Base-by-base conservation (phyloP, 495 filamentous ascomycete genomes). In the Hypomontagnella submonticulosa region DNA sequence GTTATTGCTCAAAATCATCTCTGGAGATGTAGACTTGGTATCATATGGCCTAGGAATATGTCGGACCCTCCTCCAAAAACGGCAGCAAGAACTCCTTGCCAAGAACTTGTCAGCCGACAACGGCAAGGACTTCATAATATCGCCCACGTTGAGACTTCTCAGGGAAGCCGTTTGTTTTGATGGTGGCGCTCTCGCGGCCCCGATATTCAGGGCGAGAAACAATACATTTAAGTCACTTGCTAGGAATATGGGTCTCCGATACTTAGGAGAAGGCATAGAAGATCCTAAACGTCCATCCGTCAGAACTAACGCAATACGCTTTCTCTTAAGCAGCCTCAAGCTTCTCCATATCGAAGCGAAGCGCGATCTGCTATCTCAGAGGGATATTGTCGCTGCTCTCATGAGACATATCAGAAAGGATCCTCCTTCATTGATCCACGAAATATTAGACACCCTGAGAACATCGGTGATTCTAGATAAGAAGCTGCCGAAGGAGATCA, bases 51-150 rank as follows among this genome's bases (percentile, higher is more conserved):
- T 90, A 6, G 83, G 84, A 4, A 79, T 97, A 20, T 90, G 92
- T 78, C 86, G 88, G 61, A 86, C 88, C 38, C 72, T 96, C 27
- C 74, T 97, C 36, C 87, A 90, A 57, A 88, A 87, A 67, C 84
- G 87, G 6, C 89, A 93, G 53, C 79, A 90, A 44, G 86, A 89
- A 58, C 79, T 94, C 9, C 80, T 97, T 32, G 85, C 88, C 33
- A 85, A 87, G 55, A 90, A 88, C 43, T 72, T 96, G 52, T 88
- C 87, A 1, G 87, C 90, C 3, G 84, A 85, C 2, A 92, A 89
- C 71, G 79, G 83, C 2, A 96, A 94, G 69, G 89, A 93, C 34
- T 90, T 90, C 77, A 78, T 96, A 38, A 93, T 97, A 60, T 92
- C 90, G 2, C 92, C 93, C 0, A 90, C 88, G 40, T 74, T 97